Percentiles rank a stretch among this genome's conserved stretches.
Conservation (phyloP, 176 grass and related monocot genomes). For the Phyllostachys edulis region DNA sequence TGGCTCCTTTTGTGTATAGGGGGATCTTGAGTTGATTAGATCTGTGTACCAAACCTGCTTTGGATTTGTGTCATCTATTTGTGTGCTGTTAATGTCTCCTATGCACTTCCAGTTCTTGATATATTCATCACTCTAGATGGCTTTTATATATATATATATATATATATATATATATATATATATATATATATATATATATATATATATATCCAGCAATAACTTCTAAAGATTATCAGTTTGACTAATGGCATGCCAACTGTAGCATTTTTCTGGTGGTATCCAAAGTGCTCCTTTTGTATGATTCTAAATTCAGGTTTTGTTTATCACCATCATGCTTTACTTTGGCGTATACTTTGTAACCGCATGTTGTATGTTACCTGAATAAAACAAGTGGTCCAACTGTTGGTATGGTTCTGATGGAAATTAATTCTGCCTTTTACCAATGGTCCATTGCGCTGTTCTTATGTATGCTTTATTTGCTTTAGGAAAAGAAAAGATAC, state of each 20-base stretch:
- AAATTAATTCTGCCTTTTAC: background rate
- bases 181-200: too few species aligned
- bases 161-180: too few species aligned
- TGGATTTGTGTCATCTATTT: background rate
- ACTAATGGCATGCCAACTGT: background rate
- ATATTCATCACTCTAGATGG: background rate
- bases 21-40: background rate
- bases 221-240: background rate
- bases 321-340: background rate
- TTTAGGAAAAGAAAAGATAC: background rate
- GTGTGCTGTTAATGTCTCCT: background rate
- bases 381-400: background rate
- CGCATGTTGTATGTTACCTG: background rate
- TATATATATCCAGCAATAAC: background rate
- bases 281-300: background rate
- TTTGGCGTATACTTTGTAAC: background rate
- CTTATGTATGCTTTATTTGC: background rate
- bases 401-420: background rate
- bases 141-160: too few species aligned
- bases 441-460: background rate
- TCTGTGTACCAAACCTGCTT: background rate
- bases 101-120: background rate
- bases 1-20: background rate
- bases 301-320: background rate
- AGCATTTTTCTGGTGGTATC: background rate